phyloP scores from a whole-genome alignment of 257 asterid species.

The Eustoma russellianum region DNA sequence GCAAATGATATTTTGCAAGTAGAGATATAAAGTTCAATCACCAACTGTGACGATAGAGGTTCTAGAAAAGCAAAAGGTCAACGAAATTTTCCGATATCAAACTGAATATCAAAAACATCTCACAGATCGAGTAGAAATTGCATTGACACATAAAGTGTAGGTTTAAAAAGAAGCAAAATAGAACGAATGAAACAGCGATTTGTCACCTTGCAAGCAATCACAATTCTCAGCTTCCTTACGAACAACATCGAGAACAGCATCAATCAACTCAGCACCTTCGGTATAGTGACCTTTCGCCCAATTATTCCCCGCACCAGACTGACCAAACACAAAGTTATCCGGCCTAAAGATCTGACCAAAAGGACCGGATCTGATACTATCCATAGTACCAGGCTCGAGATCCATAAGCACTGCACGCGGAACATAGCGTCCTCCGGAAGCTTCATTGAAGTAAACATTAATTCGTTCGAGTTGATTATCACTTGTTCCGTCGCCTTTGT shows the following conservation, averaged over 20 bases:
- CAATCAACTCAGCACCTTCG: slow-evolving; percentile 89
- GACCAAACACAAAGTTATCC: slow-evolving; percentile 81
- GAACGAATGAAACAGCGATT: background rate
- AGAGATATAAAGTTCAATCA: too few relatives aligned
- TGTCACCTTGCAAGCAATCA: slow-evolving; percentile 83
- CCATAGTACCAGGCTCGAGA: slow-evolving; percentile 96
- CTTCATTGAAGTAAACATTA: slow-evolving; percentile 80
- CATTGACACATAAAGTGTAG: too few relatives aligned
- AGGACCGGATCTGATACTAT: slow-evolving; percentile 80
- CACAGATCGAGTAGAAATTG: too few relatives aligned
- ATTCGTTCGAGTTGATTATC: slow-evolving; percentile 66
- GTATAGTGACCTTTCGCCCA: slow-evolving; percentile 94
- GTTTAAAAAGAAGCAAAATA: too few relatives aligned
- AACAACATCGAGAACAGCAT: slow-evolving; percentile 79
- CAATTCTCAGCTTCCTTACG: slow-evolving; percentile 86
- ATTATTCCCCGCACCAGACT: slow-evolving; percentile 85
- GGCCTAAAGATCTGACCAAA: slow-evolving; percentile 85
- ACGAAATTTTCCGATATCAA: too few relatives aligned
- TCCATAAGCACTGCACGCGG: slow-evolving; percentile 93
- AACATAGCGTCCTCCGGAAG: slow-evolving; percentile 78
- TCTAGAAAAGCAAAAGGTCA: too few relatives aligned
- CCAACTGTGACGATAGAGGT: too few relatives aligned
- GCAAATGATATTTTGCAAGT: too few relatives aligned
- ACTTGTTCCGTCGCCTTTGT: slow-evolving; percentile 42
- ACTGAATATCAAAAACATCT: too few relatives aligned